Percentiles rank a stretch among this genome's conserved stretches.
phyloP scores from a whole-genome alignment of 805 yeast genomes.

The Schwanniomyces sp. region DNA sequence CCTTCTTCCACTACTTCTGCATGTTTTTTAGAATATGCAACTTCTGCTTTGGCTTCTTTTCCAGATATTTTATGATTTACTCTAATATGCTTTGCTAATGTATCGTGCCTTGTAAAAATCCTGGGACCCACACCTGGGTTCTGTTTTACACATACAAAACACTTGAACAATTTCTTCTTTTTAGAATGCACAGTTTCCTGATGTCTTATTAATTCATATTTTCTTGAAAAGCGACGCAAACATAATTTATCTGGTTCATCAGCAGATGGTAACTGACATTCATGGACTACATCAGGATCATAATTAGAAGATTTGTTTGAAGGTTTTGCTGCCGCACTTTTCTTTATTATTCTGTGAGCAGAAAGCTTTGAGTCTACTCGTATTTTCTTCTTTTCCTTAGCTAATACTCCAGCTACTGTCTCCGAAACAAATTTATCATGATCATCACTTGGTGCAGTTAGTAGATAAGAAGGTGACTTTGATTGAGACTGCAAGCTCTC shows the following conservation, averaged over 20 bases:
- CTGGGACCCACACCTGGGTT: conserved; percentile 57
- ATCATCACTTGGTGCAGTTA: conserved; percentile 17
- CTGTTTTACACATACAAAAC: conserved; percentile 80
- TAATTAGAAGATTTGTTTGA: conserved; percentile 40
- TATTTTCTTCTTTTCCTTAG: conserved; percentile 18
- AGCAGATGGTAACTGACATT: conserved; percentile 45
- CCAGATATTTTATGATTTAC: conserved; percentile 47
- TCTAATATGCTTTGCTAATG: conserved; percentile 83
- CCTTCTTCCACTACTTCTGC: conserved; percentile 51
- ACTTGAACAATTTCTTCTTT: conserved; percentile 79
- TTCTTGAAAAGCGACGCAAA: conserved; percentile 48
- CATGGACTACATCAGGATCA: conserved; percentile 48
- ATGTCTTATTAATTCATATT: conserved; percentile 91
- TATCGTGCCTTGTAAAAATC: conserved; percentile 92
- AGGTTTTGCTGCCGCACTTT: conserved; percentile 17
- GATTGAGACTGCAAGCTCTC: conserved; percentile 6
- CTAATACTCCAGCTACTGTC: conserved; percentile 11
- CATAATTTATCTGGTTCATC: conserved; percentile 42
- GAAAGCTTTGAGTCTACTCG: conserved; percentile 22
- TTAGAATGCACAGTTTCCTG: conserved; percentile 95
- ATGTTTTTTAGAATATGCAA: conserved; percentile 44
- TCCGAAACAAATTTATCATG: conserved; percentile 22
- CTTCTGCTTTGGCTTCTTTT: conserved; percentile 48
- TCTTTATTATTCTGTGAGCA: conserved; percentile 30
- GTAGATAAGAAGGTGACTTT: conserved; percentile 12